These are phyloP conservation scores for Chlamydomonas schloesseri DNA, from an alignment of 139 green algal species.

Conservation along the genomic window DNA sequence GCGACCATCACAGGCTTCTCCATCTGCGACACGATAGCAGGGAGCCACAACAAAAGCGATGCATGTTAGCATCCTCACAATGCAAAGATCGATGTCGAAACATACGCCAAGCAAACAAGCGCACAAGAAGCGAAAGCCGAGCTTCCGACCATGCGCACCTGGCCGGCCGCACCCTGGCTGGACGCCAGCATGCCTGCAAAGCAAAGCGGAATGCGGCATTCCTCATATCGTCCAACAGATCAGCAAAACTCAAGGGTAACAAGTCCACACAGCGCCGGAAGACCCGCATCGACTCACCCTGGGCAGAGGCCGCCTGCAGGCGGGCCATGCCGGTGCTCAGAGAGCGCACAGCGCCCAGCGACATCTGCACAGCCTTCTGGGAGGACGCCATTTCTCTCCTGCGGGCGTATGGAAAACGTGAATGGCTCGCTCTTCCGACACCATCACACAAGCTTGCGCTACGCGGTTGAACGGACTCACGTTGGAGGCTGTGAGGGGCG, in stretches of 20 bases:
- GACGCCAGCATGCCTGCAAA: constrained; percentile 21
- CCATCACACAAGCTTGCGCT: neutral
- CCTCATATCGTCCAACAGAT: neutral
- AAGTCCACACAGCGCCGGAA: neutral
- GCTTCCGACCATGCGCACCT: constrained; percentile 24
- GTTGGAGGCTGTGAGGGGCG: no score
- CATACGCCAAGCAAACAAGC: neutral
- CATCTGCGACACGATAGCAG: neutral
- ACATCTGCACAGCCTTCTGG: constrained; percentile 43
- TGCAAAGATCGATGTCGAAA: neutral
- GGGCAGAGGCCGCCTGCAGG: constrained; percentile 36
- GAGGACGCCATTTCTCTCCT: constrained; percentile 36
- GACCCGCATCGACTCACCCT: constrained; percentile 3
- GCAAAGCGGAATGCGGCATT: neutral
- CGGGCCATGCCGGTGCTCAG: constrained; percentile 38
- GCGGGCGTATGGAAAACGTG: neutral
- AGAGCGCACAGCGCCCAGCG: constrained; percentile 28
- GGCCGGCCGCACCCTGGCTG: constrained; percentile 10
- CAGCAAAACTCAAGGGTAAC: neutral
- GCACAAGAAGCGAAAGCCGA: no score
- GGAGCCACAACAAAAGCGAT: neutral
- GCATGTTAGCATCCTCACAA: neutral
- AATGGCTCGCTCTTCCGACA: no score
- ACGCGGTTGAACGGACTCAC: no score
- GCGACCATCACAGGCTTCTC: constrained; percentile 27